Evolutionary conservation across 345 rosid genomes (phyloP).

Genomic region (Rhizophora mangle): DNA sequence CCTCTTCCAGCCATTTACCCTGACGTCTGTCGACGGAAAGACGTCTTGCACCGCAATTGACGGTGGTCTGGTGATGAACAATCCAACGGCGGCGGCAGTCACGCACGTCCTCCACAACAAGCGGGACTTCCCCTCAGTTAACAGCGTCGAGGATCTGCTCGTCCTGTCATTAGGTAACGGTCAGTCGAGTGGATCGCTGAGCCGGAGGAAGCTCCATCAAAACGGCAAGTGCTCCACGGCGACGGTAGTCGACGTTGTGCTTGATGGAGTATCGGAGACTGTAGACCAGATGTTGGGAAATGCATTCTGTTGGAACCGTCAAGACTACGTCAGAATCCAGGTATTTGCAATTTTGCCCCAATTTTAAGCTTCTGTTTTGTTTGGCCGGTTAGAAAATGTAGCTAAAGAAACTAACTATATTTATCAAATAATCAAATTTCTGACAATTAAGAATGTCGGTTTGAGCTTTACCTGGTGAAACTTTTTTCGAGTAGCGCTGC

Average conservation of each 20-base stretch:
- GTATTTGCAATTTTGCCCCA: slow-evolving; percentile 26
- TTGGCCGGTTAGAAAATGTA: slow-evolving; percentile 21
- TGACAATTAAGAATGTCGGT: neutral
- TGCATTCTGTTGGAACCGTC: slow-evolving; percentile 91
- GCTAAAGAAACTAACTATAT: neutral
- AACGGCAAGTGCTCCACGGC: slow-evolving; percentile 72
- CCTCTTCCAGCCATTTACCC: slow-evolving; percentile 68
- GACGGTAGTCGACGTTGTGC: slow-evolving; percentile 64
- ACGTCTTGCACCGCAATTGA: slow-evolving; percentile 78
- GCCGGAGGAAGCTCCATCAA: slow-evolving; percentile 29
- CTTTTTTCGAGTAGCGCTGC: too few species aligned
- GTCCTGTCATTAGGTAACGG: slow-evolving; percentile 90
- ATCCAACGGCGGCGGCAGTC: slow-evolving; percentile 88
- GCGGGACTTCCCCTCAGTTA: slow-evolving; percentile 78
- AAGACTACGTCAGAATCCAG: slow-evolving; percentile 96
- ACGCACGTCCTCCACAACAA: slow-evolving; percentile 98
- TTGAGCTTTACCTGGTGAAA: neutral
- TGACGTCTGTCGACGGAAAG: slow-evolving; percentile 73
- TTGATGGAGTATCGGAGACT: slow-evolving; percentile 90
- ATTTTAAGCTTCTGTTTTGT: slow-evolving; percentile 5
- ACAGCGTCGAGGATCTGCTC: slow-evolving; percentile 81
- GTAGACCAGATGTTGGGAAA: slow-evolving; percentile 94
- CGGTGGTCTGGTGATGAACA: slow-evolving; percentile 97
- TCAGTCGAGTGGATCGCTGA: slow-evolving; percentile 26
- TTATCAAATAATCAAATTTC: neutral